A percentile compares a stretch with the other conserved stretches of the same genome.
Conservation (phyloP, 2,329 filamentous ascomycete species). For the Tricladium varicosporioides region DNA sequence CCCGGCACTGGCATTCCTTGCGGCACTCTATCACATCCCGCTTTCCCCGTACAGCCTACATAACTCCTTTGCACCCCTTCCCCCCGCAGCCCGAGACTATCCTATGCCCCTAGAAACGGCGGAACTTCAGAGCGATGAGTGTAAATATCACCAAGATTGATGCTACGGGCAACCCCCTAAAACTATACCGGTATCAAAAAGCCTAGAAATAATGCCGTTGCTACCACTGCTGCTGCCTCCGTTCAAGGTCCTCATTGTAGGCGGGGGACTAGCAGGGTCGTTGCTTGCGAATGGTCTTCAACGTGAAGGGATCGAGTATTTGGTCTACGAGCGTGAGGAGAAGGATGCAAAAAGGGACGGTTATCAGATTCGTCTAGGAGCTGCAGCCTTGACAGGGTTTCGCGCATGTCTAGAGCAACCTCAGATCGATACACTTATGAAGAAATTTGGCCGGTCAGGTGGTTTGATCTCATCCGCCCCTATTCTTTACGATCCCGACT, state of each 20-base stretch:
- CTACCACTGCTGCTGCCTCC: too few species aligned
- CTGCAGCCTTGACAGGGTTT: conserved; percentile 19
- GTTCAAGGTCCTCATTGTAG: conserved; percentile 24
- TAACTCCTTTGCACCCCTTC: not conserved
- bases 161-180: too few species aligned
- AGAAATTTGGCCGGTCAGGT: not conserved
- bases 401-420: conserved; percentile 18
- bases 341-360: conserved; percentile 12
- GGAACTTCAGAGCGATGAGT: too few species aligned
- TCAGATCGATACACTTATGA: not conserved
- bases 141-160: too few species aligned
- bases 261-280: conserved; percentile 21
- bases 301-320: conserved; percentile 13
- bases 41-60: too few species aligned
- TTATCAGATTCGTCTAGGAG: conserved; percentile 26
- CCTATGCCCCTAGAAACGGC: too few species aligned
- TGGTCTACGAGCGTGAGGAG: conserved; percentile 20
- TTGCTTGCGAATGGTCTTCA: conserved; percentile 24
- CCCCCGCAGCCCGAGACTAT: not conserved
- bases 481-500: not conserved
- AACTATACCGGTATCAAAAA: too few species aligned
- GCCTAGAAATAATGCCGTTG: too few species aligned
- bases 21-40: too few species aligned
- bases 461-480: not conserved
- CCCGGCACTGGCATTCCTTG: not conserved